Conservation (phyloP, 352 stramenopile genomes). For the Phytophthora melonis region DNA sequence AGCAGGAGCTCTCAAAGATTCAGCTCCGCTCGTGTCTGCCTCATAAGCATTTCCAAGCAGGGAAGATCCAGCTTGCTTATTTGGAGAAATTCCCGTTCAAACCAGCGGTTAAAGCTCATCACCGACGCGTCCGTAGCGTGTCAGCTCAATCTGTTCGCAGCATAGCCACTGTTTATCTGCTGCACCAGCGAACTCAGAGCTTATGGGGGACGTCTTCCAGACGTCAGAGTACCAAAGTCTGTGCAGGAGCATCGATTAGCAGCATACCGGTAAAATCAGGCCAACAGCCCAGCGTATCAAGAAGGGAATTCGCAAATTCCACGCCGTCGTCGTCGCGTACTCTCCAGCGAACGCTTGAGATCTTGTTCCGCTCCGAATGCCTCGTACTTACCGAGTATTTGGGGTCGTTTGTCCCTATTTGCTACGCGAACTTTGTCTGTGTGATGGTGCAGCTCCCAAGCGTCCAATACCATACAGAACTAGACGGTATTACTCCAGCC, state of each 20-base stretch:
- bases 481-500: slow-evolving; percentile 18
- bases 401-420: slow-evolving; percentile 43
- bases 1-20: slow-evolving; percentile 22
- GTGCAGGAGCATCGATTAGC: too few species aligned
- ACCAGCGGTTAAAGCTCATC: neutral
- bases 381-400: slow-evolving; percentile 48
- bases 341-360: slow-evolving; percentile 20
- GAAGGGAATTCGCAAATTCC: neutral
- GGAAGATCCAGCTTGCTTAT: slow-evolving; percentile 5
- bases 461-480: slow-evolving; percentile 41
- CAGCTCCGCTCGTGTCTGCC: slow-evolving; percentile 26
- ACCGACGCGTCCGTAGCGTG: too few species aligned
- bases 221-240: too few species aligned
- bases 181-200: too few species aligned
- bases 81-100: slow-evolving; percentile 2
- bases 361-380: slow-evolving; percentile 50
- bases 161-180: too few species aligned
- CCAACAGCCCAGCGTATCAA: neutral
- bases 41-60: slow-evolving; percentile 13
- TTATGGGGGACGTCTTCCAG: too few species aligned
- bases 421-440: slow-evolving; percentile 35
- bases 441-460: slow-evolving; percentile 37
- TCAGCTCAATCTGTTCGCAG: too few species aligned
- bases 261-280: too few species aligned
- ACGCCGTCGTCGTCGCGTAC: neutral